A percentile compares a stretch with the other conserved stretches of the same genome.
These are phyloP conservation scores for Candida broadrunensis DNA, from an alignment of 805 yeast species.

Conservation along the genomic window DNA sequence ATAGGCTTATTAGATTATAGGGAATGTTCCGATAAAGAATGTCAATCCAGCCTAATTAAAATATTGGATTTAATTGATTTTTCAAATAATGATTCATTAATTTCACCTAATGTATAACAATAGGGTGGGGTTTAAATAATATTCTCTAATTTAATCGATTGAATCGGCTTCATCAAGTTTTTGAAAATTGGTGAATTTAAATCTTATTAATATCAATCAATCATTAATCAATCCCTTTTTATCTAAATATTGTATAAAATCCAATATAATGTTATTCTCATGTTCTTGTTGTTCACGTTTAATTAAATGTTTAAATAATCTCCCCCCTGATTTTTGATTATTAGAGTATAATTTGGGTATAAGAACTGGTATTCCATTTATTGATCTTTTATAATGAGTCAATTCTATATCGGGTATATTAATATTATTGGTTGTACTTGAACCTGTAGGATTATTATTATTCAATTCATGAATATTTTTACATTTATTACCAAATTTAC, in stretches of 20 bases:
- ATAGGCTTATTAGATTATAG: too few relatives aligned
- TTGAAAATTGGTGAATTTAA: too few relatives aligned
- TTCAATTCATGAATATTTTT: constrained; percentile 27
- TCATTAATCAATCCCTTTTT: constrained; percentile 26
- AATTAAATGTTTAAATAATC: constrained; percentile 29
- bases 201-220: too few relatives aligned
- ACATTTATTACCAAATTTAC: constrained; percentile 40
- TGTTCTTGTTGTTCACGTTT: constrained; percentile 32
- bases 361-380: constrained; percentile 24
- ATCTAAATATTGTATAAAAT: constrained; percentile 32
- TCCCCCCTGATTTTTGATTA: constrained; percentile 12
- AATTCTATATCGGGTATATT: constrained; percentile 2
- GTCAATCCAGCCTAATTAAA: too few relatives aligned
- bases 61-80: too few relatives aligned
- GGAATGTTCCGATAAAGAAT: too few relatives aligned
- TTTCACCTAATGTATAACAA: too few relatives aligned
- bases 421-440: constrained; percentile 1
- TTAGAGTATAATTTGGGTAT: constrained; percentile 23
- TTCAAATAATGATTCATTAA: too few relatives aligned
- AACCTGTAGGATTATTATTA: not conserved
- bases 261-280: constrained; percentile 33
- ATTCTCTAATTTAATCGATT: too few relatives aligned
- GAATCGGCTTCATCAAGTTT: too few relatives aligned
- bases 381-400: constrained; percentile 11
- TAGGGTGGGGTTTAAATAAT: too few relatives aligned